Conservation (phyloP, 129 eudicot genomes). For the Flaveria trinervia region DNA sequence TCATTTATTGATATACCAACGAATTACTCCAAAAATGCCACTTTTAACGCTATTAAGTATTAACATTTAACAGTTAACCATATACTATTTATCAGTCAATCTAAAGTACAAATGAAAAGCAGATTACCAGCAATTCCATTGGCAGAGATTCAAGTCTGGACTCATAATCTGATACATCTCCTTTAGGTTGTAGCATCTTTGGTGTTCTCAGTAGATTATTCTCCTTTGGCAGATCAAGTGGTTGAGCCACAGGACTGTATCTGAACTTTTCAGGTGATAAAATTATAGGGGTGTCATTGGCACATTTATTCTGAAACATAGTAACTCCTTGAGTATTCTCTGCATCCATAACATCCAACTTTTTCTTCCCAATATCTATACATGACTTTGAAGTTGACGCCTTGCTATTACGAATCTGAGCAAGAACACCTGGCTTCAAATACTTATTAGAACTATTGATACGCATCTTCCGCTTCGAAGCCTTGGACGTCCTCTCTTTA, state of each 20-base stretch:
- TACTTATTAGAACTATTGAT: slow-evolving; percentile 54
- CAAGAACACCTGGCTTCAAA: slow-evolving; percentile 95
- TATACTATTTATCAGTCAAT: neutral
- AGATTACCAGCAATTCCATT: slow-evolving; percentile 78
- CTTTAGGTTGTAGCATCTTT: slow-evolving; percentile 61
- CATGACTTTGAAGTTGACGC: slow-evolving; percentile 60
- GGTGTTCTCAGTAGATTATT: slow-evolving; percentile 66
- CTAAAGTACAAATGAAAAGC: slow-evolving; percentile 2
- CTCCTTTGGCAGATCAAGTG: slow-evolving; percentile 38
- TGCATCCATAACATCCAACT: slow-evolving; percentile 48
- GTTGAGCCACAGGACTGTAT: slow-evolving; percentile 35
- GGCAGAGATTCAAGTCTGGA: slow-evolving; percentile 96
- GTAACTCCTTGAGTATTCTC: slow-evolving; percentile 30
- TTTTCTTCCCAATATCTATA: slow-evolving; percentile 72
- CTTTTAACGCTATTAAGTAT: neutral
- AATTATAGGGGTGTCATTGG: slow-evolving; percentile 35
- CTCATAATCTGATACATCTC: slow-evolving; percentile 43
- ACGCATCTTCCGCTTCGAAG: slow-evolving; percentile 56
- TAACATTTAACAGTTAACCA: neutral
- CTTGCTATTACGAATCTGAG: slow-evolving; percentile 82
- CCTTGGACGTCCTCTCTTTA: slow-evolving; percentile 51
- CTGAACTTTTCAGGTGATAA: slow-evolving; percentile 66
- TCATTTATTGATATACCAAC: neutral
- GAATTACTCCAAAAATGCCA: neutral
- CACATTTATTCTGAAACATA: slow-evolving; percentile 21